Base-by-base conservation (phyloP, 106 monocot genomes). In the Chionographis japonica region DNA sequence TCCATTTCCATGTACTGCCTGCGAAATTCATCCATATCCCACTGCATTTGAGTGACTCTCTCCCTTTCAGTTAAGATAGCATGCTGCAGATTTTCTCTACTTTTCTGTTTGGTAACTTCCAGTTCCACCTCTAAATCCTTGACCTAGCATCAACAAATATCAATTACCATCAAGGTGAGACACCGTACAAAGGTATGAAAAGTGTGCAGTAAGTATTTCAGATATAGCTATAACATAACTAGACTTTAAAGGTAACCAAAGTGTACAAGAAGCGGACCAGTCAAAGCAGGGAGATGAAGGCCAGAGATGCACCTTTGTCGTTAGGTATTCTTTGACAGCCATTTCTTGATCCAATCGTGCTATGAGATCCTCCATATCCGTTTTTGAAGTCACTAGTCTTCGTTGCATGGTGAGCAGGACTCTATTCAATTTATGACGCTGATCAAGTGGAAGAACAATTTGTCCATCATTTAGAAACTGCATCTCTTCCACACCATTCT, bases 341-440 rank as follows among this genome's bases (percentile, higher is more conserved):
- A 83, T 83, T 82, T 97, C 92, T 74, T 97, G 92, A 78, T 97
- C 89, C 61, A 92, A 67, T 71, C 89, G 77, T 56, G 95, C 78
- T 52, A 92, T 86, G 17, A 97, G 78, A 92, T 97, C 89, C 65
- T 97, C 95, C 92, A 92, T 97, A 72, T 97, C 92, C 39, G 86
- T 89, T 82, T 81, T 92, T 68, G 80, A 78, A 16, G 92, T 82
- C 56, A 54, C 76, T 58, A 89, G 65, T 72, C 92, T 86, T 41
- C 80, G 74, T 76, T 97, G 80, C 78, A 92, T 73, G 2, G 77
- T 92, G 68, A 80, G 3, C 54, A 97, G 75, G 82, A 87, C 51
- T 71, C 89, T 86, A 71, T 81, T 86, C 61, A 97, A 71, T 71
- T 83, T 89, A 59, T 80, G 77, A 42, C 57, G 82, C 74, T 97